phyloP scores from a whole-genome alignment of 768 basidiomycete species.

The Termitomyces sp. region DNA sequence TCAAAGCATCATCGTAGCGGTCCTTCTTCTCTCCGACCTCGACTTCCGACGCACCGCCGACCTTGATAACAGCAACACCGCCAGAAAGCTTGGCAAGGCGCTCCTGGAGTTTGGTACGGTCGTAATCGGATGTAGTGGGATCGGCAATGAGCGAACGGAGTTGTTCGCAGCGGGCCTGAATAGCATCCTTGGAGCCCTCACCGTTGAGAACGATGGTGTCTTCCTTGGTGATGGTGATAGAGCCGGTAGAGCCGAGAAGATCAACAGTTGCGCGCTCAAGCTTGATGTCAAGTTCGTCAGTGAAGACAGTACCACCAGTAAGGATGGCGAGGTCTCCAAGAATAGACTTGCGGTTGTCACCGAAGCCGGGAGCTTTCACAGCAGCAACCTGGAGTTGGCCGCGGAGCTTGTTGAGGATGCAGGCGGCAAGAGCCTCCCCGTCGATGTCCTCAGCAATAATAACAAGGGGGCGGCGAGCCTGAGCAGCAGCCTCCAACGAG shows the following conservation, averaged over 20 bases:
- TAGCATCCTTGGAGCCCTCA: conserved; percentile 83
- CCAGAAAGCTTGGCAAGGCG: conserved; percentile 94
- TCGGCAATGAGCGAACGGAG: conserved; percentile 82
- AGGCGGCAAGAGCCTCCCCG: conserved; percentile 95
- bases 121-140: conserved; percentile 84
- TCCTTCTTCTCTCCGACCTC: conserved; percentile 99
- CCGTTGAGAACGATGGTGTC: conserved; percentile 97
- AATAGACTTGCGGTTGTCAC: conserved; percentile 98
- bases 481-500: conserved; percentile 74
- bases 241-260: conserved; percentile 86
- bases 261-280: conserved; percentile 87
- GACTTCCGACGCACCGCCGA: conserved; percentile 89
- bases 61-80: conserved; percentile 98
- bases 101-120: conserved; percentile 93
- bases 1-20: conserved; percentile 93
- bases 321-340: conserved; percentile 96
- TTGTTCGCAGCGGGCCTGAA: conserved; percentile 93
- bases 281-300: conserved; percentile 94
- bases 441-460: conserved; percentile 99
- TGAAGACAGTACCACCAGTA: conserved; percentile 97
- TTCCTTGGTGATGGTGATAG: conserved; percentile 94
- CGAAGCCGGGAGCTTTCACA: conserved; percentile 97
- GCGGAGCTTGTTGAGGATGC: conserved; percentile 98
- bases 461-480: conserved; percentile 82
- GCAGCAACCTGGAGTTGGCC: conserved; percentile 93